phyloP scores from a whole-genome alignment of 2,329 filamentous ascomycete genomes.

The Colletotrichum magnum region DNA sequence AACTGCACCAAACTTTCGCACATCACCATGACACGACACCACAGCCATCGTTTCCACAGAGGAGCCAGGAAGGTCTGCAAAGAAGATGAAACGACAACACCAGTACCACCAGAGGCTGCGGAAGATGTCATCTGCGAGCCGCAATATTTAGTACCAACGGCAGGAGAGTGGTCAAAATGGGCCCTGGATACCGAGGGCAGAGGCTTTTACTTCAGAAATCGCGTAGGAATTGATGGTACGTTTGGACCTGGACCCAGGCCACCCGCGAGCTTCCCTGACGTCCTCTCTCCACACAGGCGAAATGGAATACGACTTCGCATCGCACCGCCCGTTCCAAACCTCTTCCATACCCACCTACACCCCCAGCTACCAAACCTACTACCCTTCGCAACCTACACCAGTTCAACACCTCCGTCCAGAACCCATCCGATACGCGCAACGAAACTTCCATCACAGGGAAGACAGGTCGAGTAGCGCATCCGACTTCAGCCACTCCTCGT shows the following conservation, averaged over 20 bases:
- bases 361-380: background rate
- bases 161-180: constrained; percentile 18
- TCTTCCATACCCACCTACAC: background rate
- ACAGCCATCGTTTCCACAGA: no score
- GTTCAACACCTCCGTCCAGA: background rate
- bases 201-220: constrained; percentile 27
- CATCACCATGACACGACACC: no score
- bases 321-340: background rate
- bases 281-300: background rate
- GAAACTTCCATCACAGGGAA: background rate
- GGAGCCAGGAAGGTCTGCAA: no score
- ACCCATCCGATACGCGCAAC: background rate
- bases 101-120: accelerated
- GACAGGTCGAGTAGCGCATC: background rate
- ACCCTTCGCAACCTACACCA: background rate
- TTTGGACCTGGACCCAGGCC: accelerated
- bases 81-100: background rate
- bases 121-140: no score
- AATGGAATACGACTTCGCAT: background rate
- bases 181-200: constrained; percentile 1
- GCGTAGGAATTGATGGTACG: constrained; percentile 5
- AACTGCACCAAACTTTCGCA: background rate
- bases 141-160: background rate
- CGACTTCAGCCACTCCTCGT: background rate
- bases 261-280: background rate